Percentiles rank a stretch among this genome's conserved stretches.
phyloP scores from a whole-genome alignment of 2,329 filamentous ascomycete species.

The Cercospora sojina region DNA sequence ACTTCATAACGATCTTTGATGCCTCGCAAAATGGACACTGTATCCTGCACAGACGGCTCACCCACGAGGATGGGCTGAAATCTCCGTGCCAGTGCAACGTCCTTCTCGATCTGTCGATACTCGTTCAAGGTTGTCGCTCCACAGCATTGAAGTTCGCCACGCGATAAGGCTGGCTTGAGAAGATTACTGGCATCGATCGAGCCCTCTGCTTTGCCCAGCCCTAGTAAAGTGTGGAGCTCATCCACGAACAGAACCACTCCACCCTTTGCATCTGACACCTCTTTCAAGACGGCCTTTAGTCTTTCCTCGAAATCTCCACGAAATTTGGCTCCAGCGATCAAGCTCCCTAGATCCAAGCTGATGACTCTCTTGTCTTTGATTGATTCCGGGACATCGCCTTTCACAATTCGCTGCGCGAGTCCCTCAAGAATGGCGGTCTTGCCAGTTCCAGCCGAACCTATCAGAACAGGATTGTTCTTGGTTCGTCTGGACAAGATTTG shows the following conservation, averaged over 20 bases:
- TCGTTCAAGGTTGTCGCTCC: conserved; percentile 92
- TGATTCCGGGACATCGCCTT: conserved; percentile 90
- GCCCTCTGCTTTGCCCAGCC: conserved; percentile 90
- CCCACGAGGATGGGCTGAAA: conserved; percentile 95
- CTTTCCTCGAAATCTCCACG: conserved; percentile 95
- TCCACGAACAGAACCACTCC: conserved; percentile 94
- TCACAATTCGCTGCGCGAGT: conserved; percentile 82
- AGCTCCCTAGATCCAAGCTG: conserved; percentile 79
- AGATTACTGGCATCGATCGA: conserved; percentile 96
- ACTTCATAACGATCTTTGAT: conserved; percentile 99
- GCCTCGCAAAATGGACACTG: conserved; percentile 89
- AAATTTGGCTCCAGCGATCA: conserved; percentile 95
- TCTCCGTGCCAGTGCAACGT: conserved; percentile 83
- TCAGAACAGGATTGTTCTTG: conserved; percentile 95
- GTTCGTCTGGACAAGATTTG: conserved; percentile 89
- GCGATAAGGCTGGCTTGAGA: conserved; percentile 86
- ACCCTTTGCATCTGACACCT: conserved; percentile 85
- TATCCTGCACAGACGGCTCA: conserved; percentile 87
- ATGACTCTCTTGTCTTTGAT: conserved; percentile 93
- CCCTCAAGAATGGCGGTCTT: conserved; percentile 95
- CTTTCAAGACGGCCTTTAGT: conserved; percentile 83
- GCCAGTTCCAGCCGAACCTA: conserved; percentile 84
- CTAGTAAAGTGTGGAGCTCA: conserved; percentile 86
- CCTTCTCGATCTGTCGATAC: conserved; percentile 92
- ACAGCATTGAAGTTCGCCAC: conserved; percentile 91